Evolutionary conservation across 805 yeast genomes (phyloP).

Genomic region (Kurtzmaniella cleridarum): DNA sequence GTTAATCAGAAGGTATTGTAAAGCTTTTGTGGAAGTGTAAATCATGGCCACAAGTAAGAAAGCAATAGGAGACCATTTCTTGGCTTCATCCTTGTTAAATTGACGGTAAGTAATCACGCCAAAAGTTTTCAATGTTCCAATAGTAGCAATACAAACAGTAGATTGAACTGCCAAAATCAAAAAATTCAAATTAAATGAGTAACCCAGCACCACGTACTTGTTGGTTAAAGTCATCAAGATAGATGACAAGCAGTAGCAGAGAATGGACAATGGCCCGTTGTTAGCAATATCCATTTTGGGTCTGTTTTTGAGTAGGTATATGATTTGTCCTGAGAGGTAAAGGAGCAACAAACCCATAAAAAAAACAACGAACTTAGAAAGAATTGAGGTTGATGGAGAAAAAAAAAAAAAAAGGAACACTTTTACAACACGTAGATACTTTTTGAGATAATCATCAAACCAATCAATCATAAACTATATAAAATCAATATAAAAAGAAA

Average conservation of each 20-base stretch:
- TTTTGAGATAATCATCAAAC: no score
- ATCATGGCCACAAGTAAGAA: constrained; percentile 86
- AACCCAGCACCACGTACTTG: constrained; percentile 83
- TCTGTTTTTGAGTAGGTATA: constrained; percentile 26
- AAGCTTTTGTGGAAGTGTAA: constrained; percentile 92
- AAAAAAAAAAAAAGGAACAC: no score
- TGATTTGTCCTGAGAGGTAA: constrained; percentile 30
- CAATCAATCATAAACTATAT: no score
- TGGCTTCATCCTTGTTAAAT: constrained; percentile 81
- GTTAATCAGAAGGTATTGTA: constrained; percentile 87
- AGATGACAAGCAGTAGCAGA: constrained; percentile 87
- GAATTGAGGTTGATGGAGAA: no score
- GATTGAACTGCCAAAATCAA: constrained; percentile 87
- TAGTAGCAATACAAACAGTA: constrained; percentile 70
- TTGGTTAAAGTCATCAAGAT: constrained; percentile 97
- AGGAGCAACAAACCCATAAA: constrained; percentile 38
- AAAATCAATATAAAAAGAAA: no score
- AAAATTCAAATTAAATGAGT: constrained; percentile 73
- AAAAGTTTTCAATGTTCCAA: constrained; percentile 64
- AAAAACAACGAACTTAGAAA: background rate
- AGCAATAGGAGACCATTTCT: constrained; percentile 94
- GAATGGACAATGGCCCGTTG: constrained; percentile 63
- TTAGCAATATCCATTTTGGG: constrained; percentile 39
- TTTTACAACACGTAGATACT: no score
- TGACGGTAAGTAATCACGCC: constrained; percentile 84